Conservation (phyloP, 2,329 filamentous ascomycete genomes). For the Geosmithia putterillii region DNA sequence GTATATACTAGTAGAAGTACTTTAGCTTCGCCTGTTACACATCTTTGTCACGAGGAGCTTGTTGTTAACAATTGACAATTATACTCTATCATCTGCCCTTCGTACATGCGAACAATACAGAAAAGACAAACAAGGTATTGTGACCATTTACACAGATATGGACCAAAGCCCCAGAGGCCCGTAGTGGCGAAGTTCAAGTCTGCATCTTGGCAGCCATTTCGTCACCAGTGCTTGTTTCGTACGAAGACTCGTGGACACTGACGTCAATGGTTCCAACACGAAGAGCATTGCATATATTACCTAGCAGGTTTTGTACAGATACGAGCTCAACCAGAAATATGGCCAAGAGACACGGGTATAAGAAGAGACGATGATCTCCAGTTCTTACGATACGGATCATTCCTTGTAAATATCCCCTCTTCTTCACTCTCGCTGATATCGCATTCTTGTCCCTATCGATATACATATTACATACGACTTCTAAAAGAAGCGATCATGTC, state of each 20-base stretch:
- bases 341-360: not conserved
- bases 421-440: no score
- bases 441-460: not conserved
- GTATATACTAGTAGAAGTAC: no score
- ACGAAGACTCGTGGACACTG: not conserved
- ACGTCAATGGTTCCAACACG: not conserved
- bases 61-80: no score
- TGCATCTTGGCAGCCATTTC: not conserved
- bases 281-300: not conserved
- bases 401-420: no score
- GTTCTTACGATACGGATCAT: not conserved
- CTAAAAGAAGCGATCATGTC: conserved; percentile 3
- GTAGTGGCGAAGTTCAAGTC: not conserved
- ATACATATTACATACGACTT: not conserved
- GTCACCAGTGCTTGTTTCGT: not conserved
- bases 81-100: no score
- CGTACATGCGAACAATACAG: no score
- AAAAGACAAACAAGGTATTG: no score
- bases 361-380: not conserved
- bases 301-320: not conserved
- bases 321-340: not conserved
- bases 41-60: no score
- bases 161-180: not conserved
- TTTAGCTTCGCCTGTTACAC: no score
- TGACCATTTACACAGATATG: no score